Evolutionary conservation across 129 eudicot species (phyloP).

Genomic region (Kitagawia praeruptora): DNA sequence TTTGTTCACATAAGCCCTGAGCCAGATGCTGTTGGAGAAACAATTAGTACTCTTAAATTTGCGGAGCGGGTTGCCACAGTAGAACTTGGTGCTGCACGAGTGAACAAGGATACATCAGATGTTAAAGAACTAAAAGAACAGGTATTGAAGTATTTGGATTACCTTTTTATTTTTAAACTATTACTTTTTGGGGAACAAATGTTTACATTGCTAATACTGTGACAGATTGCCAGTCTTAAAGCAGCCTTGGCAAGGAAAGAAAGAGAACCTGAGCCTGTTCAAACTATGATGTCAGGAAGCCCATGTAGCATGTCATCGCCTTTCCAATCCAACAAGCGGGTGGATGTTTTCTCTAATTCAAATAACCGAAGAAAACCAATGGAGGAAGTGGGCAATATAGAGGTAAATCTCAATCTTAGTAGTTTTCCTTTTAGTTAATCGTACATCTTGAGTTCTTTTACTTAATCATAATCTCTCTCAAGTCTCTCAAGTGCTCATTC

Average conservation of each 20-base stretch:
- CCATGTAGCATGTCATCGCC: constrained; percentile 59
- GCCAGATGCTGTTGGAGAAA: constrained; percentile 89
- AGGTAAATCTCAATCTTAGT: constrained; percentile 36
- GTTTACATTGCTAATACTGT: background rate
- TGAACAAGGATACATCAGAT: constrained; percentile 75
- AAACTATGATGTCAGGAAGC: constrained; percentile 40
- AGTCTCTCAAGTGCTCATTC: background rate
- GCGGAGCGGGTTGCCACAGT: constrained; percentile 98
- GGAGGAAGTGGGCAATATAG: constrained; percentile 63
- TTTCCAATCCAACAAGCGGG: constrained; percentile 35
- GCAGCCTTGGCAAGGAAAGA: constrained; percentile 83
- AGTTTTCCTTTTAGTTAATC: background rate
- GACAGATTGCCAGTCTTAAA: constrained; percentile 82
- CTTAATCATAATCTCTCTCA: background rate
- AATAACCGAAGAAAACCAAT: constrained; percentile 55
- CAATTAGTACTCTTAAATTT: constrained; percentile 93
- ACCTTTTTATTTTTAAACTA: background rate
- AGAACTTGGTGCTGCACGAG: constrained; percentile 97
- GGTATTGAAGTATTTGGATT: constrained; percentile 29
- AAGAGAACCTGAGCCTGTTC: constrained; percentile 40
- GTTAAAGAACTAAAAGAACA: constrained; percentile 95
- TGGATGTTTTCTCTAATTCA: constrained; percentile 28
- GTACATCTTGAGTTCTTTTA: background rate
- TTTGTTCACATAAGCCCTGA: constrained; percentile 99
- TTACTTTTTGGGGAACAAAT: background rate